Percentiles rank a stretch among this genome's conserved stretches.
phyloP scores from a whole-genome alignment of 2,329 filamentous ascomycete genomes.

The Penicillium vulpinum region DNA sequence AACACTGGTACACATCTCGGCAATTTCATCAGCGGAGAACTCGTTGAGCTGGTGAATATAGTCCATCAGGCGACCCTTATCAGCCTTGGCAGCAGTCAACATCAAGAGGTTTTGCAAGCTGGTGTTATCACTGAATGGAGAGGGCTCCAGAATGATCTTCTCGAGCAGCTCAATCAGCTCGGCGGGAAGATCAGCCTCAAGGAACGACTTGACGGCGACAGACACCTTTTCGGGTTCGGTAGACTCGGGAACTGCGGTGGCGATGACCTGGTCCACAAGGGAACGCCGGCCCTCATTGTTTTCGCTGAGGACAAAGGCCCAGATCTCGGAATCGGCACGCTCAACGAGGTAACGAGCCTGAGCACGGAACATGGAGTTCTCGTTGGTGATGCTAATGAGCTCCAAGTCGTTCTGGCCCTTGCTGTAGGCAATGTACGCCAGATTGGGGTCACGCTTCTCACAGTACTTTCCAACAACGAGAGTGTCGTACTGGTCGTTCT shows the following conservation, averaged over 20 bases:
- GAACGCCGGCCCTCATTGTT: slow-evolving; percentile 96
- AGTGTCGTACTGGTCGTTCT: slow-evolving; percentile 96
- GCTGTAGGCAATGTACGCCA: slow-evolving; percentile 90
- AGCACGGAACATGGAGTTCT: slow-evolving; percentile 99
- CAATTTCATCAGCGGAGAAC: slow-evolving; percentile 91
- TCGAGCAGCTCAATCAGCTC: slow-evolving; percentile 97
- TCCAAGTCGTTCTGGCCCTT: slow-evolving; percentile 98
- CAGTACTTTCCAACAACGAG: slow-evolving; percentile 94
- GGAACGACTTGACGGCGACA: slow-evolving; percentile 88
- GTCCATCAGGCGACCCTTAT: slow-evolving; percentile 91
- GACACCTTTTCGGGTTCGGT: slow-evolving; percentile 93
- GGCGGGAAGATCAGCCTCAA: slow-evolving; percentile 83
- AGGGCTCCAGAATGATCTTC: slow-evolving; percentile 99
- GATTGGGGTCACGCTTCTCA: slow-evolving; percentile 94
- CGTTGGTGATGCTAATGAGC: slow-evolving; percentile 95
- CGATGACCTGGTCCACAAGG: slow-evolving; percentile 92
- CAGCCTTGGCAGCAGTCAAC: slow-evolving; percentile 94
- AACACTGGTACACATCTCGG: slow-evolving; percentile 88
- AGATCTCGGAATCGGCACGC: slow-evolving; percentile 84
- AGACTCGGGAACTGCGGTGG: slow-evolving; percentile 89
- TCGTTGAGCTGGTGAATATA: slow-evolving; percentile 90
- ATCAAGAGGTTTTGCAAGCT: slow-evolving; percentile 95
- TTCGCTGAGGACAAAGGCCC: slow-evolving; percentile 89
- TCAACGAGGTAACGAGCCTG: slow-evolving; percentile 94
- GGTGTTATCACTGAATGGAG: slow-evolving; percentile 94